These are phyloP conservation scores for thale cress (Arabidopsis thaliana) DNA, from an alignment of 345 rosid species.

Conservation along the genomic window TAIR10.1 NC_003076.8:5902501-5903000, in stretches of 20 bases:
- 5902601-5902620: conserved; percentile 19
- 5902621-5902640: neutral
- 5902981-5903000: conserved; percentile 86
- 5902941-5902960: conserved; percentile 70
- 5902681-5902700: conserved; percentile 62
- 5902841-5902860: conserved; percentile 62
- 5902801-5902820: conserved; percentile 75
- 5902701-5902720: conserved; percentile 70
- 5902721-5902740: conserved; percentile 71
- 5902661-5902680: conserved; percentile 52
- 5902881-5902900: conserved; percentile 75
- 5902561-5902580: conserved; percentile 30
- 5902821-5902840: conserved; percentile 51
- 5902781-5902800: conserved; percentile 63
- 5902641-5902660: conserved; percentile 44
- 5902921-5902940: conserved; percentile 83
- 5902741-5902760: conserved; percentile 69
- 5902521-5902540: neutral
- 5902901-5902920: conserved; percentile 89
- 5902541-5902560: conserved; percentile 10
- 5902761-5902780: conserved; percentile 81
- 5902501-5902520: neutral
- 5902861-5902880: conserved; percentile 72
- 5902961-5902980: conserved; percentile 71
- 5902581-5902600: neutral